Percentiles rank a stretch among this genome's conserved stretches.
Evolutionary conservation across 2,329 filamentous ascomycete species (phyloP).

Genomic region (Venturia carpophila): DNA sequence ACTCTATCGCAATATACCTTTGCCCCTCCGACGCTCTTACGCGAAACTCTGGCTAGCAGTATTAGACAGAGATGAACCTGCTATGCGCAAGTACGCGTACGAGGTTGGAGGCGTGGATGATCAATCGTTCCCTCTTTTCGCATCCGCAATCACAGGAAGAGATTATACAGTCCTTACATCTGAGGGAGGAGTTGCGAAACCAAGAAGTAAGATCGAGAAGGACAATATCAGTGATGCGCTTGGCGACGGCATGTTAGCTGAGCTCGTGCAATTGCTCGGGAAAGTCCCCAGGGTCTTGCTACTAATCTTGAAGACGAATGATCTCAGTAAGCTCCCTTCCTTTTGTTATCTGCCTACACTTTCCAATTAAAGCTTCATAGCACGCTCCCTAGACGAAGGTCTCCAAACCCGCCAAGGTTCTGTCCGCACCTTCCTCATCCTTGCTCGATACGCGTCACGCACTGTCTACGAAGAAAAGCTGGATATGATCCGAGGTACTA

Average conservation of each 20-base stretch:
- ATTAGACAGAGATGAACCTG: conserved; percentile 74
- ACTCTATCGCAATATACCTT: conserved; percentile 85
- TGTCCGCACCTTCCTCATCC: conserved; percentile 55
- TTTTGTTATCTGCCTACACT: conserved; percentile 10
- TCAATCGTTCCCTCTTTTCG: conserved; percentile 89
- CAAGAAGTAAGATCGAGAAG: conserved; percentile 54
- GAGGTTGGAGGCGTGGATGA: conserved; percentile 85
- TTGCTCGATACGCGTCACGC: conserved; percentile 55
- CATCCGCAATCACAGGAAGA: conserved; percentile 88
- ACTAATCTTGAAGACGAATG: conserved; percentile 94
- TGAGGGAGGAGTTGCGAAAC: conserved; percentile 31
- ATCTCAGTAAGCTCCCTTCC: conserved; percentile 55
- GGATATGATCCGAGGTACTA: conserved; percentile 43
- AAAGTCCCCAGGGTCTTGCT: conserved; percentile 87
- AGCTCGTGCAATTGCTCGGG: conserved; percentile 80
- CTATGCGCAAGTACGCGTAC: conserved; percentile 81
- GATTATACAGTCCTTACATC: conserved; percentile 71
- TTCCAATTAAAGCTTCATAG: conserved; percentile 27
- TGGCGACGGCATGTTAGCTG: conserved; percentile 78
- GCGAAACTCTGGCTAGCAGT: conserved; percentile 97
- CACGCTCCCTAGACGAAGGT: conserved; percentile 85
- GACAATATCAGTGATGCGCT: conserved; percentile 75
- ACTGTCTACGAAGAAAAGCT: conserved; percentile 55
- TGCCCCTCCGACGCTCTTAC: conserved; percentile 70
- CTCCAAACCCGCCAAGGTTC: conserved; percentile 63